Percentiles rank a stretch among this genome's conserved stretches.
These are phyloP conservation scores for Arachis stenosperma DNA, from an alignment of 306 rosid genomes.

Conservation along the genomic window DNA sequence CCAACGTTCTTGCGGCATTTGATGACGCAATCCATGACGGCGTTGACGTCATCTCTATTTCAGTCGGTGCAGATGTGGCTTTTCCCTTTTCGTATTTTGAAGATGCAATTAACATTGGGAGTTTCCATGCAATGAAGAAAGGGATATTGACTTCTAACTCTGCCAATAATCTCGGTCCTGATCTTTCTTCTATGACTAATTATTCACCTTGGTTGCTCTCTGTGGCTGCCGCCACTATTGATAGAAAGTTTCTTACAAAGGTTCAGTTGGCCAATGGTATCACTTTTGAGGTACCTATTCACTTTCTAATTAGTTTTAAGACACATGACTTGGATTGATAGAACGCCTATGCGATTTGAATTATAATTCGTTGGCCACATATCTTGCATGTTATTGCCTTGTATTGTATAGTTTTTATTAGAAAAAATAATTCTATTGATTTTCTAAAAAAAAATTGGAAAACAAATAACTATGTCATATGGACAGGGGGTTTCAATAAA, in stretches of 20 bases:
- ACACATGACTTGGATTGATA: too few species aligned
- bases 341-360: too few species aligned
- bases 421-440: too few species aligned
- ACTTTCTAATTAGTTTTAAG: too few species aligned
- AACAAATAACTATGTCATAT: background rate
- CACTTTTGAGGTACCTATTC: constrained; percentile 38
- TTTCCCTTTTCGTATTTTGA: constrained; percentile 21
- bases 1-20: constrained; percentile 44
- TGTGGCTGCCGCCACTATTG: constrained; percentile 57
- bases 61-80: background rate
- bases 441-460: too few species aligned
- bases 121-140: constrained; percentile 59
- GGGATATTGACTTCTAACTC: constrained; percentile 54
- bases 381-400: too few species aligned
- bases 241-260: constrained; percentile 43
- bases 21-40: constrained; percentile 63
- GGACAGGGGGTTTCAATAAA: constrained; percentile 57
- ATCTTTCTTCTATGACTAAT: background rate
- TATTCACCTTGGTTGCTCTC: constrained; percentile 62
- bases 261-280: constrained; percentile 47
- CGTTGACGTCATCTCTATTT: constrained; percentile 52
- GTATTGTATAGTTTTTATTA: too few species aligned
- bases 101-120: constrained; percentile 43
- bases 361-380: too few species aligned
- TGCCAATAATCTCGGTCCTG: constrained; percentile 52